Base-by-base conservation (phyloP, 176 grass and related monocot genomes). In the Stipa capillata region DNA sequence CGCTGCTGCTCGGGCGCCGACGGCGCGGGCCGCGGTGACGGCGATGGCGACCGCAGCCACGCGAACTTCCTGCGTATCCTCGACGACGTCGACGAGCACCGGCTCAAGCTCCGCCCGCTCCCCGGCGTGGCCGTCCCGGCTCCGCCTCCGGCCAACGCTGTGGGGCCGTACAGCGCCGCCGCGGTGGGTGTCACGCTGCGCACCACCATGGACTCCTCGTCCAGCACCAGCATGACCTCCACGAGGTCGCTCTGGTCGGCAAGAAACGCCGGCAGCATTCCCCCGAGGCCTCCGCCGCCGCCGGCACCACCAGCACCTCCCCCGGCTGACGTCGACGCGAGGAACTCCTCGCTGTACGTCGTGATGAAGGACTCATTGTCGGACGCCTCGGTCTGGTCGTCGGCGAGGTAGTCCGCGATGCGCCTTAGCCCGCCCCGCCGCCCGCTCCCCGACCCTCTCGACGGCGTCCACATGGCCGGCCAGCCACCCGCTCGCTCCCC, bases 121-220 rank as follows among this genome's bases (percentile, higher is more conserved):
- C 73, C 81, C 21, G 80, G 85, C 71, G 89, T 84, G 77, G 10
- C 16, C 41, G 28, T 8, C 8, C 49, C 23, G 11, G 31, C 28
- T 8, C 51, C 13, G 18, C 23, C 40, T 17, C 52, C 58, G 16
- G 74, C 59, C 32, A 86, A 10, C 25, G 87, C 32, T 0, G 87
- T 29, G 6, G 78, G 63, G 10, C 76, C 41, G 21, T 81, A 49
- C 34, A 81, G 15, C 3, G 73, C 72, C 0, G 62, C 88, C 3
- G 67, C 34, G 11, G 92, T 86, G 49, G 88, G 92, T 1, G 83
- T 94, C 37, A 94, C 88, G 48, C 85, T 94, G 36, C 88, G 85
- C 17, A 94, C 92, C 64, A 94, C 92, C 86, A 91, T 94, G 34
- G 92, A 94, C 55, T 91, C 86, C 76, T 94, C 92, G 41, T 94